Evolutionary conservation across 2,329 filamentous ascomycete genomes (phyloP), one percentile per base, ranked within the genome.

Genomic region (Nemania abortiva): DNA sequence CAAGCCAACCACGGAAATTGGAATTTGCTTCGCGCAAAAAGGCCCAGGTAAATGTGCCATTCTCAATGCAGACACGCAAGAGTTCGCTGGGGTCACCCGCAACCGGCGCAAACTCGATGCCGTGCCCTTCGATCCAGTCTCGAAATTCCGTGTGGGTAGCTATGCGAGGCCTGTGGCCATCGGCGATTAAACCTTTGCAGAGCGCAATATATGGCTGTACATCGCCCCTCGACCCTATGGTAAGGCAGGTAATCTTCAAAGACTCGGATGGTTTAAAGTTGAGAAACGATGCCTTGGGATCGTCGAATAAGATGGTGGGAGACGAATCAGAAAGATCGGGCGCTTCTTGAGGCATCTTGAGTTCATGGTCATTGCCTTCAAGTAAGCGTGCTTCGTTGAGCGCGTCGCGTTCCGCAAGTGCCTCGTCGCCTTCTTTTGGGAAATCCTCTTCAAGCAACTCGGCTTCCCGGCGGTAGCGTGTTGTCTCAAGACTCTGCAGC

Each of bases 121-220:
- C 96, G 77, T 98, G 94, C n/a, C 90, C 89, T 77, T 94, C 89
- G 53, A 99, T 89, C 95, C 95, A 99, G 15, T 85, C 87, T 74
- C 92, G 90, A 76, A 99, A 99, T 79, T 98, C 95, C 27, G 85
- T 86, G 78, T 99, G 96, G 0, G 96, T 98, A 11, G 95, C 96
- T 74, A 99, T 99, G 71, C 89, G 91, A 18, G 92, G 88, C 70
- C 87, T 89, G 80, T 99, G 96, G 0, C 96, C 96, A 74, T 99
- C 95, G 0, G 91, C 92, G 50, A 97, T 81, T 1, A 99, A 84
- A 0, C 93, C 94, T 78, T 97, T 98, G 83, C 96, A 98, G 0
- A 99, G 85, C 0, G 96, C 94, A 78, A 99, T 98, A 79, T 98
- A 99, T 0, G 96, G 96, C 79, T 99, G 96, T 3, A 99, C 95